Evolutionary conservation across 169 alveolate genomes (phyloP), one percentile per base, ranked within the genome.

Genomic region (Plasmodium vinckei): DNA sequence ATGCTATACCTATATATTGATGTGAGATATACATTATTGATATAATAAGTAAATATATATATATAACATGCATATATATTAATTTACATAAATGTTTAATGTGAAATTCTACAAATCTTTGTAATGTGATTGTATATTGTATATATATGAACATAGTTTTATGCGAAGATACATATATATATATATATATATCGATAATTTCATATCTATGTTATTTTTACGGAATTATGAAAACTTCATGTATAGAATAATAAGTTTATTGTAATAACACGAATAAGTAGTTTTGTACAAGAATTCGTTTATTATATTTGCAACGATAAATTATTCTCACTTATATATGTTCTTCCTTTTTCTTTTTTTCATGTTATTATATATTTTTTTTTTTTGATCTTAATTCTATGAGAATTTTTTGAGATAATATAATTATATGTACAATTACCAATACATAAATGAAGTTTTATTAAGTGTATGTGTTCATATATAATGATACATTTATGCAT

Each of bases 401-500:
- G 33, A 57, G 19, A 57, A 19, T 15, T 15, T 57, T 57, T 57
- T 57, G 67, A 57, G 67, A 15, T 57, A 19, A 57, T 57, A 57
- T 57, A 57, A 57, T 57, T 15, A n/a, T 9, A 57, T 57, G 27
- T 21, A 57, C 33, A 15, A 57, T 51, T 51, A 9, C 17, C 6
- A 13, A 51, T 51, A 51, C 17, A 57, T 57, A 57, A 9, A 6
- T 57, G 19, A 57, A 57, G 21, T 57, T 57, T 15, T 15, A 57
- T 57, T 33, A 33, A 33, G 42, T 57, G 19, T 57, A 9, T 57
- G 12, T 57, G 9, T 57, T 33, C 5, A n/a, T 57, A 9, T 57
- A 19, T 19, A 57, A n/a, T n/a, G 33, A 19, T 57, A 57, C 17
- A 19, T 57, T 56, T 57, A 57, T 9, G 3, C 33, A 57, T 21